phyloP scores from a whole-genome alignment of 768 basidiomycete species.

The Amanita phalloides region DNA sequence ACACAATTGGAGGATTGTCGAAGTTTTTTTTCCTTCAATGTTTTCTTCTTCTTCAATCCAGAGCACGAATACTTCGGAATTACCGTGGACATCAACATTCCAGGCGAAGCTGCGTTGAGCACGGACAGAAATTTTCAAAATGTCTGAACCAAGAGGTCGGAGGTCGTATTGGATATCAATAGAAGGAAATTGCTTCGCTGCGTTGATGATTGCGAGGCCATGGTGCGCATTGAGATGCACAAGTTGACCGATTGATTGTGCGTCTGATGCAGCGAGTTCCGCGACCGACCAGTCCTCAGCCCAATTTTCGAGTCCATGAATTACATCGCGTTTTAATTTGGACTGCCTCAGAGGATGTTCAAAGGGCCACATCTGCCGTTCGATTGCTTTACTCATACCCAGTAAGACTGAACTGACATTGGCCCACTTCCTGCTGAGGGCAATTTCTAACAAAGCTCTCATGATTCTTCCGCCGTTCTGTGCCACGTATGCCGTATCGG shows the following conservation, averaged over 20 bases:
- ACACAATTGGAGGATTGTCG: constrained; percentile 72
- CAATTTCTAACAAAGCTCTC: constrained; percentile 91
- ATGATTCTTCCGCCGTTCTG: constrained; percentile 94
- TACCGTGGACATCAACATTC: constrained; percentile 66
- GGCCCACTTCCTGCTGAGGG: constrained; percentile 89
- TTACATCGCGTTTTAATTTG: constrained; percentile 61
- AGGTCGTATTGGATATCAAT: constrained; percentile 55
- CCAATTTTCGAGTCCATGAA: constrained; percentile 71
- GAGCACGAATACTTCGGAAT: constrained; percentile 82
- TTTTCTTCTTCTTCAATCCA: constrained; percentile 78
- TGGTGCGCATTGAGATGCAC: constrained; percentile 82
- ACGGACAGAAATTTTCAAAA: constrained; percentile 64
- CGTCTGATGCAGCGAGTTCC: constrained; percentile 59
- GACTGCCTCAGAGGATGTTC: constrained; percentile 86
- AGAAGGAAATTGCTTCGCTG: constrained; percentile 80
- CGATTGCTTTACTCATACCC: constrained; percentile 88
- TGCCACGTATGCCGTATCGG: constrained; percentile 88
- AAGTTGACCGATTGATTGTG: constrained; percentile 64
- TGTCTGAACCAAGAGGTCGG: constrained; percentile 74
- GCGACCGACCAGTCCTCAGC: constrained; percentile 71
- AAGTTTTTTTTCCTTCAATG: constrained; percentile 73
- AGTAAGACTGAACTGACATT: constrained; percentile 68
- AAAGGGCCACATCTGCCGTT: constrained; percentile 90
- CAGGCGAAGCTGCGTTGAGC: constrained; percentile 69
- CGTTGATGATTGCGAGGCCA: constrained; percentile 66